These are phyloP conservation scores for Dictyostelium intermedium DNA, from an alignment of 78 protist species.

Conservation along the genomic window DNA sequence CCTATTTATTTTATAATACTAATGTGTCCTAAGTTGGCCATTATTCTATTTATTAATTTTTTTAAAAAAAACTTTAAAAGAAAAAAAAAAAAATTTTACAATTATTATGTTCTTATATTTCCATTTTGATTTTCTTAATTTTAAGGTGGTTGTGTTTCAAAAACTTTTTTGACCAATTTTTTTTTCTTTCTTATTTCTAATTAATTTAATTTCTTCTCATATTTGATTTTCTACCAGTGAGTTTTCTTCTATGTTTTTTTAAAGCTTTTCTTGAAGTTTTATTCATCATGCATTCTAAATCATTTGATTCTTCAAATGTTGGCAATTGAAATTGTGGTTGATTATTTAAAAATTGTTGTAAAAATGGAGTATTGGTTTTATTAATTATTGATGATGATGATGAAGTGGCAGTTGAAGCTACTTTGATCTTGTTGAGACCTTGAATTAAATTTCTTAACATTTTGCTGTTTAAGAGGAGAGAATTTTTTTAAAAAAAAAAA, in stretches of 20 bases:
- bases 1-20: no score
- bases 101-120: no score
- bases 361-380: background rate
- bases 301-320: background rate
- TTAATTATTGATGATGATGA: background rate
- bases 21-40: no score
- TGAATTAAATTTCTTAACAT: conserved; percentile 3
- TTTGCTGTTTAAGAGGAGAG: background rate
- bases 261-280: conserved; percentile 54
- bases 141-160: background rate
- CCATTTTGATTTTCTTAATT: background rate
- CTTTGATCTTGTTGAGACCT: background rate
- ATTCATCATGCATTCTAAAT: conserved; percentile 44
- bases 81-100: no score
- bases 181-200: no score
- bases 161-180: background rate
- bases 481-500: no score
- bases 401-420: background rate
- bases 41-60: no score
- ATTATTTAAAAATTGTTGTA: background rate
- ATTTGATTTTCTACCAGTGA: conserved; percentile 26
- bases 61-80: no score
- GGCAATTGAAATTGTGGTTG: background rate
- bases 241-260: conserved; percentile 34
- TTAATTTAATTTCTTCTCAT: conserved; percentile 25